Evolutionary conservation across 2,329 filamentous ascomycete species (phyloP), one percentile per base, ranked within the genome.

Genomic region (Tricladium varicosporioides): DNA sequence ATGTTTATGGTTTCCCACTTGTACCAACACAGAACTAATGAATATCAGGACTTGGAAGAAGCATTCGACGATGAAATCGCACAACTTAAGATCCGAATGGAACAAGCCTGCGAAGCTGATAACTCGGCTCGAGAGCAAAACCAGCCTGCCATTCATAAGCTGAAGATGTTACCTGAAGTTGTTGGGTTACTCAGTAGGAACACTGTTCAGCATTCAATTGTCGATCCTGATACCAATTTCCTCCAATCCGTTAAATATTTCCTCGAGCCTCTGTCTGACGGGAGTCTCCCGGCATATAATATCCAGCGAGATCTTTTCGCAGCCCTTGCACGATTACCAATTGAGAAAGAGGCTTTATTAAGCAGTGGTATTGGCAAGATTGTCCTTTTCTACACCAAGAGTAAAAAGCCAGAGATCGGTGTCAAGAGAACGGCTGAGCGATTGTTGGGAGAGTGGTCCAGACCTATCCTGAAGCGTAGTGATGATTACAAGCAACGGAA

Each of bases 311-410:
- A 97, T 71, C 84, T 99, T 45, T 94, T 99, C 72, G 83, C 84
- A 22, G 88, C 91, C 19, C 80, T 99, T 40, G 83, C 82, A 15
- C 87, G 85, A 67, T 81, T 97, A 5, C 92, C 91, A 5, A 91
- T 97, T 63, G 89, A 92, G 70, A 97, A 97, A 71, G 94, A 97
- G 67, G 83, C 88, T 1, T 81, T 99, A 13, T 81, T 95, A 18
- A 92, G 92, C 63, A 96, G 91, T 66, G 92, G 93, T 16, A 94
- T 99, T 63, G 94, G 94, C 70, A 97, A 97, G 73, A 91, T 99
- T 48, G 88, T 97, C 52, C 84, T 96, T 61, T 99, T 97, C 77
- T 99, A 99, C 76, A 97, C 92, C 51, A 92, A 92, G 75, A 96
- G 90, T 78, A 95, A 92, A 77, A 88, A 91, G 64, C 89, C 92